Base-by-base conservation (phyloP, 495 filamentous ascomycete species). In the Platismatia glauca region DNA sequence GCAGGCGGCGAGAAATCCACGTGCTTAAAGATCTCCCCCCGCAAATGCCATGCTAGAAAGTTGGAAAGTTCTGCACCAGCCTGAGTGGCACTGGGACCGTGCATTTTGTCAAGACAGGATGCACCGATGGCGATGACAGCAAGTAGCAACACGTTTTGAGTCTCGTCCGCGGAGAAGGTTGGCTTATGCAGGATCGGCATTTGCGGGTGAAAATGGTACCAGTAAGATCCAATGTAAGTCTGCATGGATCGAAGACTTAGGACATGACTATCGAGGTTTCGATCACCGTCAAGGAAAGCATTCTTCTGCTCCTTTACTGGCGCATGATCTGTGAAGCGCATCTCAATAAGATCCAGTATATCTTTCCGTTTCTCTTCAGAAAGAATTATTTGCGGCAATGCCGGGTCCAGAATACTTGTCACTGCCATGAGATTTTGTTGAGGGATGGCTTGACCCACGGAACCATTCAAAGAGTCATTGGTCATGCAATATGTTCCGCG, bases 41-140 rank as follows among this genome's bases (percentile, higher is more conserved):
- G 82, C 15, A 97, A 74, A 77, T 95, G 90, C 88, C 89, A 93
- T 4, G 90, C 89, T 41, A 97, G 76, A 70, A 96, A 94, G 70
- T 88, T 89, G 46, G 91, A 88, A 34, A 97, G 76, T 60, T 90
- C 83, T 3, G 88, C 84, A 16, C 88, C 89, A 22, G 82, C 81
- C 66, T 89, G 82, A 7, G 86, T 91, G 4, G 88, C 77, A 46
- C 85, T 82, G 33, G 81, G 78, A 1, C 90, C 89, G 68, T 95
- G 86, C 4, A 83, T 82, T 69, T 87, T 88, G 68, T 96, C 91
- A 61, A 97, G 74, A 58, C 90, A 93, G 5, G 90, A 88, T 9
- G 94, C 93, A 13, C 94, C 94, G 67, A 98, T 91, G 0, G 90
- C 86, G 77, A 98, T 95, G 64, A 98, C 87, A n/a, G 88, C 87